phyloP scores from a whole-genome alignment of 768 basidiomycete species.

The Clavulina sp. region DNA sequence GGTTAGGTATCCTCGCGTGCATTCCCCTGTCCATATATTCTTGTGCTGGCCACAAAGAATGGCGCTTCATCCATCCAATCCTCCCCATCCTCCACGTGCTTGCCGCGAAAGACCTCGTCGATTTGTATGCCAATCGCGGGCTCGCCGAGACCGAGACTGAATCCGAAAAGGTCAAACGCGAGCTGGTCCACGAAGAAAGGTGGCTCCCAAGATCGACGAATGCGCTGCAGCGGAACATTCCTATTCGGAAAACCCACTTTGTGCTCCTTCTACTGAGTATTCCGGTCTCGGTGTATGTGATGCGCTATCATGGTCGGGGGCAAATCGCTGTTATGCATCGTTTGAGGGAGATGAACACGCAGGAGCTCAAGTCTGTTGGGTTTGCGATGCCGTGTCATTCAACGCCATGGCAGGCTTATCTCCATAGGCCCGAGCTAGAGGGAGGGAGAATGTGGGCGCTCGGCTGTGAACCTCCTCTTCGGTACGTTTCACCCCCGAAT shows the following conservation, averaged over 20 bases:
- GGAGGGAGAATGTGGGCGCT: conserved; percentile 51
- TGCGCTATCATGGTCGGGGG: conserved; percentile 60
- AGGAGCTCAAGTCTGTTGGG: conserved; percentile 40
- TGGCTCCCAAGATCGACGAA: conserved; percentile 5
- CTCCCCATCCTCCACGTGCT: conserved; percentile 71
- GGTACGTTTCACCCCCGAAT: conserved; percentile 30
- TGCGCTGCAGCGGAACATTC: conserved; percentile 14
- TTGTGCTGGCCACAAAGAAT: conserved; percentile 83
- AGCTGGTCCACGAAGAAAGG: background rate
- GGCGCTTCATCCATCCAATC: conserved; percentile 88
- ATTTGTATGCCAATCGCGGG: conserved; percentile 19
- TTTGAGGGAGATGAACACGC: conserved; percentile 35
- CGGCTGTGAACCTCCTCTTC: conserved; percentile 82
- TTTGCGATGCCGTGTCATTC: conserved; percentile 96
- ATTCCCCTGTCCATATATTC: conserved; percentile 65
- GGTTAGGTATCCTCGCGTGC: conserved; percentile 30
- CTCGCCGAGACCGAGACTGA: conserved; percentile 11
- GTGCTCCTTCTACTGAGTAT: conserved; percentile 34
- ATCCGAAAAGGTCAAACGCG: background rate
- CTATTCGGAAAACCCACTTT: conserved; percentile 23
- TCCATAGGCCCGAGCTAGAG: conserved; percentile 55
- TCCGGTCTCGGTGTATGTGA: conserved; percentile 48
- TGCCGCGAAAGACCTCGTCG: conserved; percentile 52
- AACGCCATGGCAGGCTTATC: conserved; percentile 75
- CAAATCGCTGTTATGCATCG: conserved; percentile 62